Base-by-base conservation (phyloP, 1,139 yeast species). In the Geotrichum armillariae region DNA sequence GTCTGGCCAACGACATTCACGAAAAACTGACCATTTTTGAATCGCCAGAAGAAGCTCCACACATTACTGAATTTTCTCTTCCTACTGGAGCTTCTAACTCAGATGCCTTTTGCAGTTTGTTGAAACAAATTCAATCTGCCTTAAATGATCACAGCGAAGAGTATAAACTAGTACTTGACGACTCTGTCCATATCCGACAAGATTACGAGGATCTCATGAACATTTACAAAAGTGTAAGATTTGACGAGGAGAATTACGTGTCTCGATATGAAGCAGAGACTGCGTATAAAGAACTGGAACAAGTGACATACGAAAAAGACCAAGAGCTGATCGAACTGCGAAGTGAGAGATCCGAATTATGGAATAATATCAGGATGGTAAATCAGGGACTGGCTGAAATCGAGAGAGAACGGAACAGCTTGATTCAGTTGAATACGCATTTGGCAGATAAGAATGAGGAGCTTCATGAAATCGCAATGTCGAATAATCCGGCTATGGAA, bases 231-330 rank as follows among this genome's bases (percentile, higher is more conserved):
- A 29, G 27, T 11, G 17, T 49, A 14, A 40, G 41, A 23, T 16
- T 20, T 16, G 46, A 49, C 5, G 35, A 41, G 9, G 44, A 44
- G 3, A 38, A 43, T 12, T 36, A 17, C 21, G 48, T 44, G 23
- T 9, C 22, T n/a, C 34, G 52, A 12, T 5, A 40, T 5, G 48
- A 44, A 14, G 47, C 40, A 7, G 48, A 46, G 27, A n/a, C 39
- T 1, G 44, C 46, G 9, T 29, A 41, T 23, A 43, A 49, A n/a
- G 46, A 44, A 40, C 32, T 32, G 3, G 47, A 40, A 38, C 16
- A 18, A 6, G 18, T 29, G 33, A 37, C 49, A 18, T 51, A 37
- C n/a, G 54, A 41, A 43, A 36, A 45, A 20, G 52, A 49, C 11
- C 36, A 32, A 6, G 44, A 53, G 32, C 25, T 50, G 7, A 35